Percentiles rank a stretch among this genome's conserved stretches.
Conservation (phyloP, 73 alveolate genomes). For the Blepharisma japonicum region DNA sequence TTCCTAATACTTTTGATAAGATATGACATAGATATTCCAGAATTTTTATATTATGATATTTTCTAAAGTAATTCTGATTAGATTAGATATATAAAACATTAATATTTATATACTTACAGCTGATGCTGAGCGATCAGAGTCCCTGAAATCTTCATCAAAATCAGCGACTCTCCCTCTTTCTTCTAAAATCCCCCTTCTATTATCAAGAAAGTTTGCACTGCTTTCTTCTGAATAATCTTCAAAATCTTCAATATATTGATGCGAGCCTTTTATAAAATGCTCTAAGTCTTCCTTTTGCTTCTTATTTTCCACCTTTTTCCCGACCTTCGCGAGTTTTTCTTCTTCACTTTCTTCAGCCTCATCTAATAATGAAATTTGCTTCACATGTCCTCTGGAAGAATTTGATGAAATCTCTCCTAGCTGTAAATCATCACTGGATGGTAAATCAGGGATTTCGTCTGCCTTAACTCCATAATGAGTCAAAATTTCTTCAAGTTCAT, state of each 20-base stretch:
- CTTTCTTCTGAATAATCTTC: background rate
- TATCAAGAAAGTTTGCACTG: background rate
- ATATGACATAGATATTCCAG: too few relatives aligned
- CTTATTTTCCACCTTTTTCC: background rate
- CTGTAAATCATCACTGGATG: too few relatives aligned
- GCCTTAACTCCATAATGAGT: background rate
- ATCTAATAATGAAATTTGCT: conserved; percentile 17
- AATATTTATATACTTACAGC: too few relatives aligned
- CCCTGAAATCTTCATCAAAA: background rate
- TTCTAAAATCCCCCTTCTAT: background rate
- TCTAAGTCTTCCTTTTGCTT: background rate
- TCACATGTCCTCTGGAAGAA: conserved; percentile 11
- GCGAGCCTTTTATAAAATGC: background rate
- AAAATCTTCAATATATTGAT: background rate
- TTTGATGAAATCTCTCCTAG: too few relatives aligned
- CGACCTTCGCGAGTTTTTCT: background rate
- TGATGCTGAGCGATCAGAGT: background rate
- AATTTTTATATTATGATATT: too few relatives aligned
- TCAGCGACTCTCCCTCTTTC: background rate
- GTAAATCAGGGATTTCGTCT: background rate
- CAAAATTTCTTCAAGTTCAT: conserved; percentile 16
- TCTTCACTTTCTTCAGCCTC: background rate
- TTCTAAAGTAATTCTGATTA: too few relatives aligned
- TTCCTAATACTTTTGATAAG: too few relatives aligned
- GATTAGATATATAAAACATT: too few relatives aligned